Evolutionary conservation across 2,329 filamentous ascomycete species (phyloP), one percentile per base, ranked within the genome.

Genomic region (Magnaporthiopsis incrustans): DNA sequence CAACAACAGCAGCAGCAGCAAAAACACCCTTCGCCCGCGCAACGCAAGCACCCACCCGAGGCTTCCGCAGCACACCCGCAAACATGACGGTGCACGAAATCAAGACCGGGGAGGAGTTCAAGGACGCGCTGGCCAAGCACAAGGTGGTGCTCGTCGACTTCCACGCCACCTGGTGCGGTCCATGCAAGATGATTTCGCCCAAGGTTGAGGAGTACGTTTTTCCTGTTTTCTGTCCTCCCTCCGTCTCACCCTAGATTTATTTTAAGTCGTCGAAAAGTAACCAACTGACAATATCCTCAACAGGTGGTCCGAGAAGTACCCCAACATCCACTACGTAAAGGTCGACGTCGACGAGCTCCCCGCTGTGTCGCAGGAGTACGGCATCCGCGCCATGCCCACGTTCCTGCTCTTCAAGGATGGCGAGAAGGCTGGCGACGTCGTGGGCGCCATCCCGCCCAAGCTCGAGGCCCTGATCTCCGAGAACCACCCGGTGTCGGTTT

Each of bases 91-190:
- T 79, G 69, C 76, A 78, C 73, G 75, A 74, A 70, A 67, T 78
- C 65, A 65, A 62, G 66, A 74, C 70, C 59, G 3, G 57, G 30
- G 66, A 63, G 14, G 64, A 71, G 62, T 76, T 74, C 69, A 74
- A 76, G 69, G 73, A 75, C 68, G 71, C 73, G 50, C 70, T 79
- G 62, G 73, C 74, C 60, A 71, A 71, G 65, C 68, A 77, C 64
- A 72, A 72, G 38, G 69, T 90, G 68, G 84, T 96, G 70, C 79
- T 97, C 66, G 80, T 98, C 72, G 94, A 98, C 81, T 92, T 87
- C 80, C 92, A 89, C 77, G 93, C 93, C 64, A 86, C 81, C 67
- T 97, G 93, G 93, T 98, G 94, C 81, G 92, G 92, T 66, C 94
- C 94, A 66, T 98, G 94, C 89, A 97, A 93, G 82, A 84, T 88